phyloP scores from a whole-genome alignment of 371 early-diverging fungal species.

The Rhizopus delemar region DNA sequence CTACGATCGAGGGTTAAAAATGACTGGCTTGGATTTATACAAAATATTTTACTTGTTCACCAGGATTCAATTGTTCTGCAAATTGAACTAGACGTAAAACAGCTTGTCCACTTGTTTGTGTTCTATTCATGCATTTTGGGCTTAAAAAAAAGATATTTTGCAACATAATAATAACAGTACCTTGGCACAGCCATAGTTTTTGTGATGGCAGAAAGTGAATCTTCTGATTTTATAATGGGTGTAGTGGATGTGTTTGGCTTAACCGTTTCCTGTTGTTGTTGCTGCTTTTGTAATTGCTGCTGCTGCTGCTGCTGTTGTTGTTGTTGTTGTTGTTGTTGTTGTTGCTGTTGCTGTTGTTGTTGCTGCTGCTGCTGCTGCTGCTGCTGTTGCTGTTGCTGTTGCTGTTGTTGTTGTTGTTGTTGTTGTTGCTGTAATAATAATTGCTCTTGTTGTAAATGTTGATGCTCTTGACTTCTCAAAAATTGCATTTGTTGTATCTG shows the following conservation, averaged over 20 bases:
- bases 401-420: constrained; percentile 11
- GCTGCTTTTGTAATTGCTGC: constrained; percentile 6
- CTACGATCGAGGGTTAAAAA: constrained; percentile 10
- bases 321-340: constrained; percentile 15
- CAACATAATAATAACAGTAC: constrained; percentile 3
- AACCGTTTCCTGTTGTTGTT: constrained; percentile 10
- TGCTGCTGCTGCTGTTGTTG: constrained; percentile 22
- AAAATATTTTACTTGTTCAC: constrained; percentile 26
- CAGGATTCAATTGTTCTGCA: constrained; percentile 45
- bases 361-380: constrained; percentile 15
- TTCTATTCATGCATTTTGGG: neutral
- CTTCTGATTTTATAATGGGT: constrained; percentile 33
- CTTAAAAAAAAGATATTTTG: no score
- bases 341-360: constrained; percentile 16
- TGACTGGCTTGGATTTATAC: neutral
- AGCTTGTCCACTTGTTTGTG: constrained; percentile 36
- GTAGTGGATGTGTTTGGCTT: constrained; percentile 19
- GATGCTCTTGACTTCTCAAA: constrained; percentile 9
- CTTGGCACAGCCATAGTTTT: constrained; percentile 11
- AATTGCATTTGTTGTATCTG: constrained; percentile 15
- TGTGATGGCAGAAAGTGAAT: constrained; percentile 18
- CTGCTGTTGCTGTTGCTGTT: constrained; percentile 7
- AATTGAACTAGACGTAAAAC: constrained; percentile 47
- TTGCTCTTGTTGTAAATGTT: constrained; percentile 3
- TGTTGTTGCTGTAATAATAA: constrained; percentile 12